Evolutionary conservation across 169 alveolate species (phyloP), one percentile per base, ranked within the genome.

Genomic region (Plasmodium malariae): DNA sequence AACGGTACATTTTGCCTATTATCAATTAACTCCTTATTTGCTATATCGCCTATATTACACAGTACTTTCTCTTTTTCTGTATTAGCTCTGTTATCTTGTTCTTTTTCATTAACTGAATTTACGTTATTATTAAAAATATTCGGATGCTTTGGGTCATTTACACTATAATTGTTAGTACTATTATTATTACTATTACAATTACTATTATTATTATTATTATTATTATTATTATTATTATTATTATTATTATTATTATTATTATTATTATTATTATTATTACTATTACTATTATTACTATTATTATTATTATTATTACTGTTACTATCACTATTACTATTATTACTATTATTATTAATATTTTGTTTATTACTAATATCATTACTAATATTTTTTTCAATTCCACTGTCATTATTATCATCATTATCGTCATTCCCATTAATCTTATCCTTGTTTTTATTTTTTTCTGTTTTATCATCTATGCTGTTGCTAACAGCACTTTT

Each of bases 1-100:
- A 36, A 65, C 34, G 80, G 72, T 6, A 80, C 83, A 19, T 55
- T 67, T 24, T 34, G 63, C 24, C 40, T 80, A 36, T 43, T 80
- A 9, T 49, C 90, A 3, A 67, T 67, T 12, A 65, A 40, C 26
- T 80, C 59, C 49, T 40, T 80, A 17, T 65, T 67, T 12, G 70
- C 2, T 3, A 80, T 65, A 14, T 80, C 90, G 4, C 72, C 28
- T 65, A 68, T 36, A 19, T 45, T 54, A 51, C 48, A 80, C 17
- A 80, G 19, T 21, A 67, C 28, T 32, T 80, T 80, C 6, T 26
- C 19, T 67, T 67, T 80, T 67, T 67, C 72, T 17, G 17, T 37
- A 55, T 55, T 71, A n/a, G n/a, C n/a, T 7, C 12, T 14, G 24
- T n/a, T 21, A 51, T 40, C 24, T 51, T 30, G 36, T 24, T 26